Evolutionary conservation across 2,329 filamentous ascomycete species (phyloP), one percentile per base, ranked within the genome.

Genomic region (Diaporthe destruens): DNA sequence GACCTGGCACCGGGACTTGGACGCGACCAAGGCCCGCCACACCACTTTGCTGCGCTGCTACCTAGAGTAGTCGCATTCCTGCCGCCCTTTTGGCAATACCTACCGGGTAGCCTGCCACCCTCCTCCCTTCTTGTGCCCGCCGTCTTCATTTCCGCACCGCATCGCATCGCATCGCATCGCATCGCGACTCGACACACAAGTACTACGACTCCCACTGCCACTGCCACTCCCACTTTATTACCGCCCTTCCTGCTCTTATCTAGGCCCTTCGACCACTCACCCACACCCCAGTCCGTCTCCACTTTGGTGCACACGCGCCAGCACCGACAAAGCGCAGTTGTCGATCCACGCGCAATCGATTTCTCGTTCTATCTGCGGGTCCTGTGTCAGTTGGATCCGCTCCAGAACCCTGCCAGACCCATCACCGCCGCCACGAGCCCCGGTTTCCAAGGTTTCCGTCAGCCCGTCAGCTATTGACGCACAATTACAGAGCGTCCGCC

Each of bases 321-420:
- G 11, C 32, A 70, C 54, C 67, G 67, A 61, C 56, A 65, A 72
- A 66, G 61, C 36, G 54, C 42, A 61, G 54, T 71, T 39, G 44
- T 54, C 66, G 59, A 74, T 73, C 73, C 51, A 70, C 34, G 53
- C 42, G 25, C 51, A 72, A 72, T 73, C 73, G 57, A 42, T 63
- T 72, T 72, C 61, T 68, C 63, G 59, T 56, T 70, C 49, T 69
- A 68, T 69, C 71, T 59, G 71, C 67, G 71, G 73, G 63, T 66
- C 71, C 32, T 66, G 61, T 68, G 39, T 69, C 71, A 56, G 36
- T 71, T 71, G 55, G 44, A 23, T 54, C 56, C 71, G 71, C 65
- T 59, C 51, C 25, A 34, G 49, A 49, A 68, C 69, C 72, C 72
- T 72, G 65, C 54, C 53, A 72, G 70, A 56, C 39, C 66, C 65